A percentile compares a stretch with the other conserved stretches of the same genome.
phyloP scores from a whole-genome alignment of 148 eudicot genomes.

The Spergularia bocconei region DNA sequence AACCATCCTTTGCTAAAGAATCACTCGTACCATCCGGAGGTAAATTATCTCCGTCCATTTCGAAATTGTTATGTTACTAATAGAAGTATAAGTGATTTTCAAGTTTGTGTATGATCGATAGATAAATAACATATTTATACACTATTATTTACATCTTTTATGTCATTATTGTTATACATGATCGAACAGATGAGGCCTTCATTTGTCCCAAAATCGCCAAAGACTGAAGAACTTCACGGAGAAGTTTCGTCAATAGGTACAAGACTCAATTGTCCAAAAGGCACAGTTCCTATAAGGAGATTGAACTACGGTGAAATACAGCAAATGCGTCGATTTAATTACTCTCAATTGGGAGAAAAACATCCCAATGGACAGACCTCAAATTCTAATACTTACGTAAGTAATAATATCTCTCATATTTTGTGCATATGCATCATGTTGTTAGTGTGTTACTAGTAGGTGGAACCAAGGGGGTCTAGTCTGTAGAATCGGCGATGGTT shows the following conservation, averaged over 20 bases:
- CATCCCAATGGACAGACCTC: neutral
- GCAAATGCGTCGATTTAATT: neutral
- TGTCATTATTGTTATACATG: neutral
- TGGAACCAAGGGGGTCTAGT: too few relatives aligned
- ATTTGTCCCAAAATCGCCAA: constrained; percentile 1
- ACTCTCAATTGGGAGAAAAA: constrained; percentile 3
- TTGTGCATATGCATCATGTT: neutral
- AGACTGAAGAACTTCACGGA: neutral
- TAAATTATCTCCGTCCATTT: neutral
- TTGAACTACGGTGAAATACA: neutral
- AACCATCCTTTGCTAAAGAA: neutral
- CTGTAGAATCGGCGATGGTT: too few relatives aligned
- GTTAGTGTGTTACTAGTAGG: neutral
- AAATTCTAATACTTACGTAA: constrained; percentile 12
- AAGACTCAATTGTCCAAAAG: constrained; percentile 27
- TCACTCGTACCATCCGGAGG: constrained; percentile 16
- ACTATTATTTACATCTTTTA: neutral
- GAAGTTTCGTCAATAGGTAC: neutral
- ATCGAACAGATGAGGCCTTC: constrained; percentile 24
- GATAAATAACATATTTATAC: neutral
- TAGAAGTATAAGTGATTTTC: too few relatives aligned
- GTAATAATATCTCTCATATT: neutral
- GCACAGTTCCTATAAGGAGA: constrained; percentile 24
- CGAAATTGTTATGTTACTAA: too few relatives aligned
- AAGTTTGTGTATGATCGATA: neutral